Conservation (phyloP, 2,329 filamentous ascomycete genomes). For the Xylaria sp. region DNA sequence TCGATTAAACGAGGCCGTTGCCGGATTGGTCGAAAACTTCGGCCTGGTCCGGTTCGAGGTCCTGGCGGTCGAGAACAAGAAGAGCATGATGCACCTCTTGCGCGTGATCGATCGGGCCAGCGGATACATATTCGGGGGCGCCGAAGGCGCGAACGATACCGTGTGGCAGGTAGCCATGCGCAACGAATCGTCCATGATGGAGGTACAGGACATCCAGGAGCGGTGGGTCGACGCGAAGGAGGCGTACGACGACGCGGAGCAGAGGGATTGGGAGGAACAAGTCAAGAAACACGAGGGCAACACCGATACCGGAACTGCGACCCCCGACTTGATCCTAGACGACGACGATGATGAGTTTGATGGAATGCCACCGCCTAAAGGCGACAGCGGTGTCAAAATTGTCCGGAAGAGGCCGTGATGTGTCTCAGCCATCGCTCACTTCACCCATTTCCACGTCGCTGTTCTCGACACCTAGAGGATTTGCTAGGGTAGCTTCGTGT, state of each 20-base stretch:
- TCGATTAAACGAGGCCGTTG: constrained; percentile 82
- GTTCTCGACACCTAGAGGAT: constrained; percentile 51
- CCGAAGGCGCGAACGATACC: constrained; percentile 90
- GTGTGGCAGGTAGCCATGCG: constrained; percentile 98
- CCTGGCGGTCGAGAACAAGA: constrained; percentile 93
- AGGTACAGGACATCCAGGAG: constrained; percentile 89
- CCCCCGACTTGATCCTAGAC: constrained; percentile 39
- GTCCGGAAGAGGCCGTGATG: constrained; percentile 64
- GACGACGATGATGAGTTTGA: constrained; percentile 50
- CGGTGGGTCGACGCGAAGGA: constrained; percentile 92
- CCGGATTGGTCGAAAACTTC: constrained; percentile 86
- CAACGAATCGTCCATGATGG: constrained; percentile 72
- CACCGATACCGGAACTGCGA: constrained; percentile 38
- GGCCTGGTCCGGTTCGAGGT: constrained; percentile 91
- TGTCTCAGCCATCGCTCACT: constrained; percentile 34
- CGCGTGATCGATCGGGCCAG: constrained; percentile 88
- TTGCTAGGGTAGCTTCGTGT: constrained; percentile 26
- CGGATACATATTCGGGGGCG: constrained; percentile 88
- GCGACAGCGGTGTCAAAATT: constrained; percentile 71
- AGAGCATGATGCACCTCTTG: constrained; percentile 91
- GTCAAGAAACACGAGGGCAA: constrained; percentile 52
- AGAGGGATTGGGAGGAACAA: constrained; percentile 74
- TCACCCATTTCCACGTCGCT: constrained; percentile 41
- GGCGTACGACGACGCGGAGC: constrained; percentile 81
- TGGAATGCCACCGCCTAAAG: constrained; percentile 50